phyloP scores from a whole-genome alignment of 169 alveolate genomes.

The Plasmodium inui region DNA sequence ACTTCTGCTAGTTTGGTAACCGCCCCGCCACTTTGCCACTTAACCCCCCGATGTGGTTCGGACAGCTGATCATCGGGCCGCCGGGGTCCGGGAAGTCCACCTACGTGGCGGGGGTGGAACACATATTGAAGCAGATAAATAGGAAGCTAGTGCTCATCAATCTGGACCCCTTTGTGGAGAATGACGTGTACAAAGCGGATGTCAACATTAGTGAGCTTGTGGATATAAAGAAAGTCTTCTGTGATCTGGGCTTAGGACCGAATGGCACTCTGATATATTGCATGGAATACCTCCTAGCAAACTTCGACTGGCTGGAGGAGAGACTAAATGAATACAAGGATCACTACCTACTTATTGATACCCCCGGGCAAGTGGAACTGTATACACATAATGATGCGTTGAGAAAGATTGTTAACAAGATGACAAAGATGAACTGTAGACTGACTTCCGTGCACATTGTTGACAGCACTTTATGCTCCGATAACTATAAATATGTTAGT shows the following conservation, averaged over 20 bases:
- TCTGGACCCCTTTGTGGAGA: conserved; percentile 91
- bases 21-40: not conserved
- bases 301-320: conserved; percentile 93
- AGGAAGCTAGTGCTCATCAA: conserved; percentile 89
- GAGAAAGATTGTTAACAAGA: conserved; percentile 84
- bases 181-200: conserved; percentile 90
- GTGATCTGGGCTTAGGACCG: conserved; percentile 93
- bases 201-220: conserved; percentile 93
- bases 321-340: conserved; percentile 78
- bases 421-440: conserved; percentile 85
- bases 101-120: conserved; percentile 92
- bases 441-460: conserved; percentile 84
- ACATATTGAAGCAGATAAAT: conserved; percentile 85
- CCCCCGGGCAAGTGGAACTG: conserved; percentile 98
- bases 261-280: conserved; percentile 95
- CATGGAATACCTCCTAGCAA: conserved; percentile 93
- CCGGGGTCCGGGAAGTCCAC: conserved; percentile 97
- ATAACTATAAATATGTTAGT: conserved; percentile 92
- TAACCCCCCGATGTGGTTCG: conserved; percentile 81
- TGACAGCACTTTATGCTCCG: conserved; percentile 94
- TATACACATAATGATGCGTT: conserved; percentile 94
- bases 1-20: not conserved
- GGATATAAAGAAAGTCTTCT: conserved; percentile 90
- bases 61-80: conserved; percentile 95
- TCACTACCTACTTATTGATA: conserved; percentile 93